Base-by-base conservation (phyloP, 768 basidiomycete genomes). In the Coprinellus micaceus region DNA sequence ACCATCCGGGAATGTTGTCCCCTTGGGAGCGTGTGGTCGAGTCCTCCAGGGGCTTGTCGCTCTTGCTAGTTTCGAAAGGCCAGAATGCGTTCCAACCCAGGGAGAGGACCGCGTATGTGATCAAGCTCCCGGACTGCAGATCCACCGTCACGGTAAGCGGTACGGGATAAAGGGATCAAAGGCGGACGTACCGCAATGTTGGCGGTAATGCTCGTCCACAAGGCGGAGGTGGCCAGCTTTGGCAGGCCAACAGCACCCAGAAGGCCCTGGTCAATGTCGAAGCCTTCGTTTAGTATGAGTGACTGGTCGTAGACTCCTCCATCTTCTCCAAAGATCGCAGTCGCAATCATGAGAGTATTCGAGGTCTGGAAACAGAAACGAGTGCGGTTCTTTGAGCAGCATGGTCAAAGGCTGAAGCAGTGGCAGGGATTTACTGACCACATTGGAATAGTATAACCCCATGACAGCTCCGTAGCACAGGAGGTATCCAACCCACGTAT, bases 391-490 rank as follows among this genome's bases (percentile, higher is more conserved):
- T 55, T 19, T 60, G 5, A n/a, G 5, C 40, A 24, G 30, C 19
- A 19, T 9, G 19, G 28, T 15, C 11, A 11, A n/a, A 28, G 33
- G 22, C 47, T 22, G 2, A n/a, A n/a, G n/a, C n/a, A n/a, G n/a
- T n/a, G n/a, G n/a, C 17, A 47, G 36, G 29, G 7, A 69, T 73
- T 61, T 63, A 81, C 84, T 59, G 79, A 77, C 83, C 84, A 87
- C 69, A 61, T 87, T 81, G n/a, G 78, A 75, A 59, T 85, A 86
- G 67, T 83, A 87, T 40, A 87, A 81, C 2, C 53, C 81, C 69
- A 79, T 73, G 40, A 85, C 73, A 0, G 71, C 72, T 37, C 80
- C 63, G 61, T 84, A 86, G 60, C 81, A 84, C 44, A 85, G 64
- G 13, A 64, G 60, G 56, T 71, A 74, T 4, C 84, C 84, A 28